Evolutionary conservation across 495 filamentous ascomycete species (phyloP), one percentile per base, ranked within the genome.

Genomic region (Monascus purpureus): DNA sequence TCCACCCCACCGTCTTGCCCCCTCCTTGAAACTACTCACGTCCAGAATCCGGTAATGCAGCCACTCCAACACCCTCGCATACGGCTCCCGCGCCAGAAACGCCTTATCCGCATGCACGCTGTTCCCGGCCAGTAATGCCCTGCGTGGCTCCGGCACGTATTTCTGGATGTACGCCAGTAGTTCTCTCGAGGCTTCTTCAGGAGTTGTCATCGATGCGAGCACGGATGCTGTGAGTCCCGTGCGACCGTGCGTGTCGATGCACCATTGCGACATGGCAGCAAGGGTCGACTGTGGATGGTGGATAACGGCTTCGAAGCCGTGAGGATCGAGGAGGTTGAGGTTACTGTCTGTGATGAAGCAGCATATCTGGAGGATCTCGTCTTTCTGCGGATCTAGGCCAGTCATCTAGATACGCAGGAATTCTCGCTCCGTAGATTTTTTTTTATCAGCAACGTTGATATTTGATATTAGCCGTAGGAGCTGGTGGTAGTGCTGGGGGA

Each of bases 31-130:
- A 12, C 73, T 68, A 51, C 86, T 94, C 18, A 95, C 86, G 49
- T 97, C 90, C 25, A 96, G 49, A 37, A 96, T 81, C 8, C 90
- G 75, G 59, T 96, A 82, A 59, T 88, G 80, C 30, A 96, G 61
- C 50, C 87, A 68, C 28, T 80, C 69, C 29, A 82, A 46, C 2
- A 94, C 72, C 31, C 61, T 53, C 13, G 67, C 69, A 44, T 86
- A 96, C 0, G 85, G 83, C 19, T 59, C 63, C 39, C 76, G 73
- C 5, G 68, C 59, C 33, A 97, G 65, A 48, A 96, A 97, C 7
- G 75, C 75, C 41, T 73, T 77, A 50, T 97, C 90, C 4, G 77
- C 79, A 48, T 97, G 90, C 6, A 97, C 80, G 19, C 75, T 85
- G 53, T 94, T 97, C 3, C 90, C 90, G 0, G 90, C 87, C 25